phyloP scores from a whole-genome alignment of 306 rosid genomes.

The Acmispon strigosus region DNA sequence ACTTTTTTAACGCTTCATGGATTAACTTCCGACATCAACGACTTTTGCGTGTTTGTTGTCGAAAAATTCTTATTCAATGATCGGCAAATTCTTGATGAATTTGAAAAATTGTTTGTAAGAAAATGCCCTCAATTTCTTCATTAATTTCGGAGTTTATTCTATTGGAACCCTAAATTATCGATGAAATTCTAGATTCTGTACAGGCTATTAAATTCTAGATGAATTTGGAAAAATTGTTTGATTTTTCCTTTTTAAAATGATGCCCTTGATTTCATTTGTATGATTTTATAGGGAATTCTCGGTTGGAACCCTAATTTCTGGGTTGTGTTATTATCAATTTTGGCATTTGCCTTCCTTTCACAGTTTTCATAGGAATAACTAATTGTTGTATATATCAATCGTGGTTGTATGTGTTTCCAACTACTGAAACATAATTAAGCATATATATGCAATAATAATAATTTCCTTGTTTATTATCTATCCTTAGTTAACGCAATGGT shows the following conservation, averaged over 20 bases:
- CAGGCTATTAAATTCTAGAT: neutral
- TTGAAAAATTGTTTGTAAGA: neutral
- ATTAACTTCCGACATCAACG: neutral
- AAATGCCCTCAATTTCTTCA: neutral
- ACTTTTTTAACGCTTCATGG: neutral
- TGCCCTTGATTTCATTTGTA: neutral
- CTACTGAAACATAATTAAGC: neutral
- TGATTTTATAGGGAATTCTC: neutral
- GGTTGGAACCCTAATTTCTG: slow-evolving; percentile 20
- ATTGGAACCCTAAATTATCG: slow-evolving; percentile 11
- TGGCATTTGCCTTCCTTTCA: neutral
- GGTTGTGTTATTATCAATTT: neutral
- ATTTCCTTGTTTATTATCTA: neutral
- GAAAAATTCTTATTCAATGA: neutral
- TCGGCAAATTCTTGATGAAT: neutral
- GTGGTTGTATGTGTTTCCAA: neutral
- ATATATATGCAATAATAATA: no score
- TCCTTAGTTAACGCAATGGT: neutral
- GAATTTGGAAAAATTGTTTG: neutral
- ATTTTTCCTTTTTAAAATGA: neutral
- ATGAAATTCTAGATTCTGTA: neutral
- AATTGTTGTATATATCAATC: neutral
- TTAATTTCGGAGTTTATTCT: neutral
- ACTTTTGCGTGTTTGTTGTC: neutral
- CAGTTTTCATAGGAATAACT: neutral